phyloP scores from a whole-genome alignment of 441 rosid species.

The Monsonia emarginata region DNA sequence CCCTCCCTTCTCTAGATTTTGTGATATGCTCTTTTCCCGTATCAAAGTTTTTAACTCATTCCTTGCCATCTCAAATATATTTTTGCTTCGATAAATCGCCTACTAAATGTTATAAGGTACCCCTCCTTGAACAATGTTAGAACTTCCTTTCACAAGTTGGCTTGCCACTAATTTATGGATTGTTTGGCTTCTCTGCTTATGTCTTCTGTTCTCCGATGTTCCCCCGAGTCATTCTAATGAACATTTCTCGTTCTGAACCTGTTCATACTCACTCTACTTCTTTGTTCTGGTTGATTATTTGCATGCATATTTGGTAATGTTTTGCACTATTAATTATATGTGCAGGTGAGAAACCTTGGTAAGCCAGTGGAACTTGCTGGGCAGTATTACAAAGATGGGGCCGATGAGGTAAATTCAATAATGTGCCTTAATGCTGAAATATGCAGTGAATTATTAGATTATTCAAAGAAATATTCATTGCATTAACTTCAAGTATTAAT shows the following conservation, averaged over 20 bases:
- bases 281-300: neutral
- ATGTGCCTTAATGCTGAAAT: too few relatives aligned
- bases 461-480: too few relatives aligned
- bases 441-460: too few relatives aligned
- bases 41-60: neutral
- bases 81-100: neutral
- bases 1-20: neutral
- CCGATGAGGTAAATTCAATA: slow-evolving; percentile 97
- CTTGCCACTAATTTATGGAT: neutral
- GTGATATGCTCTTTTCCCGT: neutral
- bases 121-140: neutral
- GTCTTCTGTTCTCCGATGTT: neutral
- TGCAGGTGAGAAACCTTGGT: slow-evolving; percentile 92
- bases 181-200: neutral
- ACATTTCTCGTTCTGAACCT: neutral
- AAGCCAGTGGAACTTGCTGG: slow-evolving; percentile 90
- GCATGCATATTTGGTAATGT: slow-evolving; percentile 1
- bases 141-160: neutral
- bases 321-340: slow-evolving; percentile 12
- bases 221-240: neutral
- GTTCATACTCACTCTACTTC: neutral
- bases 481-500: neutral
- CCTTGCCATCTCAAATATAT: neutral
- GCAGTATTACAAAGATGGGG: slow-evolving; percentile 82
- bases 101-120: neutral